Base-by-base conservation (phyloP, 441 rosid species). In the Manihot esculenta region DNA sequence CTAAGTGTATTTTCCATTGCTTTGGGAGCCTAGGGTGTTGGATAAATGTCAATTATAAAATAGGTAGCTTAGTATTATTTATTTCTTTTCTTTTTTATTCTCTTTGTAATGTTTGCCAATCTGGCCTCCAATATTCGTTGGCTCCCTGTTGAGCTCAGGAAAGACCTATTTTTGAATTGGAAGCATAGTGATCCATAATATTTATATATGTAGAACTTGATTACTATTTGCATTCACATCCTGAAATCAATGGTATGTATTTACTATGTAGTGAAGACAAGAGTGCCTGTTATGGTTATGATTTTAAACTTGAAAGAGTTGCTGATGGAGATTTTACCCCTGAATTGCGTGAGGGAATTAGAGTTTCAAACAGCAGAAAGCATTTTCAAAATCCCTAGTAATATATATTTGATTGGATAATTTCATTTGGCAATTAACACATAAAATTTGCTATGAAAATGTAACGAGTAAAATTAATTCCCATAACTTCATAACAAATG, bases 1-100 rank as follows among this genome's bases (percentile, higher is more conserved):
- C 51, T 78, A 70, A 68, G 57, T 27, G n/a, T 56, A 38, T 49
- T 24, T 57, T 55, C 48, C 38, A 45, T 55, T 66, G 13, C 48
- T 21, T 30, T 13, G 42, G 58, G 38, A 55, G 65, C 59, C 23
- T 65, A 30, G 56, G 21, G 63, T 0, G 54, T 15, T 56, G 7
- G 17, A 24, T 18, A 66, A 27, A 63, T 64, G 60, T 21, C 50
- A 74, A 5, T 67, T 35, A 27, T 23, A 57, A 65, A 49, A 47
- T 62, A 66, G 57, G 64, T n/a, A 11, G 64, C 24, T 57, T 51
- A 62, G 61, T 48, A 48, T 61, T 58, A 26, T 50, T n/a, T n/a
- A n/a, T 71, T 10, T 51, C 21, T 62, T 68, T 64, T 8, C 5
- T 35, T 49, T n/a, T 57, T 38, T 44, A 60, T 62, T 11, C 7